Conservation (phyloP, 2,329 filamentous ascomycete species). For the Microsporum ferrugineum region DNA sequence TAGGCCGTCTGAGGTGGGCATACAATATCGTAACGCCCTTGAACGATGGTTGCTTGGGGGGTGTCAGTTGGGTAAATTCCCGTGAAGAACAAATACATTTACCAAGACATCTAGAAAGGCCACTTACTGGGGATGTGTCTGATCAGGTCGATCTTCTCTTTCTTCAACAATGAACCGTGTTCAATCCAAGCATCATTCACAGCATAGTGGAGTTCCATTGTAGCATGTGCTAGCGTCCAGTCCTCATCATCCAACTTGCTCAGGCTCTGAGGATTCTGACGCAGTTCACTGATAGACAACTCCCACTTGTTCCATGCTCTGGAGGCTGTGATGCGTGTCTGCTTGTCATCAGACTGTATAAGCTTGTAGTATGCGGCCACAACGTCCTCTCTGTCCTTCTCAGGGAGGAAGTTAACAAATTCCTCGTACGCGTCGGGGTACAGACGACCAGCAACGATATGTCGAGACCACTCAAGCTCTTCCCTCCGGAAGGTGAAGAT, state of each 20-base stretch:
- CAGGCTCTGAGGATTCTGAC: constrained; percentile 15
- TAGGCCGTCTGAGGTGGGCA: constrained; percentile 1
- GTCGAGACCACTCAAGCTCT: constrained; percentile 30
- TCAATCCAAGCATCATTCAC: constrained; percentile 32
- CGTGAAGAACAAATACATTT: background rate
- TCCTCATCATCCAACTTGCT: constrained; percentile 22
- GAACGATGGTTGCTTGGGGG: background rate
- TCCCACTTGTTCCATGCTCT: constrained; percentile 30
- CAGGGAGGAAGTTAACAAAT: constrained; percentile 27
- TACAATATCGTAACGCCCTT: background rate
- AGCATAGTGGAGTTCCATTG: constrained; percentile 37
- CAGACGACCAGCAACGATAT: constrained; percentile 22
- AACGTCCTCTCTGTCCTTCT: constrained; percentile 28
- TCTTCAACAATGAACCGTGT: constrained; percentile 31
- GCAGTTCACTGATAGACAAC: constrained; percentile 22
- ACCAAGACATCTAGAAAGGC: background rate
- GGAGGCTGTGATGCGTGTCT: constrained; percentile 23
- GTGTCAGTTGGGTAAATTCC: background rate
- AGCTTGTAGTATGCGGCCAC: constrained; percentile 32
- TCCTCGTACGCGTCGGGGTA: constrained; percentile 33
- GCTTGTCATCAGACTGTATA: constrained; percentile 26
- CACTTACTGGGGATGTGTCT: constrained; percentile 25
- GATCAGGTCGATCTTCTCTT: constrained; percentile 26
- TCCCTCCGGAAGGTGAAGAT: constrained; percentile 30
- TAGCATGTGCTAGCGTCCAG: constrained; percentile 29